Evolutionary conservation across 73 alveolate species (phyloP).

Genomic region (Effrenium voratum): DNA sequence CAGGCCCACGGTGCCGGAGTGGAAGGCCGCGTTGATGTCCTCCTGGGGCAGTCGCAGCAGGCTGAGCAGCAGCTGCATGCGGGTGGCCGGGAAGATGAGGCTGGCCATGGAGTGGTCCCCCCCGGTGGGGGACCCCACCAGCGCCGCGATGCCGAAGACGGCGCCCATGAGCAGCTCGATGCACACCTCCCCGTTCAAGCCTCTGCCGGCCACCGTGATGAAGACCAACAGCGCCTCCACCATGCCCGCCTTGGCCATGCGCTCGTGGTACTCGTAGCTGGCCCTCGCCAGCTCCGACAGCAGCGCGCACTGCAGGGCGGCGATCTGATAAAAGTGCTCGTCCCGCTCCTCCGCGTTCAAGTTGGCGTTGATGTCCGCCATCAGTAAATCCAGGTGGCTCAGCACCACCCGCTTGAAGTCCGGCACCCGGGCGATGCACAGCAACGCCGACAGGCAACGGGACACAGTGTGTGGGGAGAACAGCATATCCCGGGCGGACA

Average conservation of each 20-base stretch:
- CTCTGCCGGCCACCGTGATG: constrained; percentile 71
- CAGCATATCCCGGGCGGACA: constrained; percentile 74
- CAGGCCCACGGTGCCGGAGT: constrained; percentile 80
- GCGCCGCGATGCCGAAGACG: constrained; percentile 75
- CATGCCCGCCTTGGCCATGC: constrained; percentile 9
- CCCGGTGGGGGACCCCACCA: constrained; percentile 67
- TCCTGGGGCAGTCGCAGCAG: constrained; percentile 87
- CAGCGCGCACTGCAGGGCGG: constrained; percentile 77
- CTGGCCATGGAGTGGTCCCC: constrained; percentile 44
- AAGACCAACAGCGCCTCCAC: constrained; percentile 85
- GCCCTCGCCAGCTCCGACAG: constrained; percentile 88
- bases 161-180: constrained; percentile 89
- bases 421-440: constrained; percentile 67
- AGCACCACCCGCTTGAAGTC: constrained; percentile 86
- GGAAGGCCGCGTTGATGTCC: constrained; percentile 71
- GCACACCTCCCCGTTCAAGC: constrained; percentile 62
- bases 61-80: constrained; percentile 81
- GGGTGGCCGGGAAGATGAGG: constrained; percentile 89
- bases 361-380: constrained; percentile 89
- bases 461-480: constrained; percentile 85
- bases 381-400: constrained; percentile 66
- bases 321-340: constrained; percentile 79
- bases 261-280: constrained; percentile 75
- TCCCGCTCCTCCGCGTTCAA: constrained; percentile 71
- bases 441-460: constrained; percentile 71